phyloP scores from a whole-genome alignment of 805 yeast species.

The Starmerella floris region DNA sequence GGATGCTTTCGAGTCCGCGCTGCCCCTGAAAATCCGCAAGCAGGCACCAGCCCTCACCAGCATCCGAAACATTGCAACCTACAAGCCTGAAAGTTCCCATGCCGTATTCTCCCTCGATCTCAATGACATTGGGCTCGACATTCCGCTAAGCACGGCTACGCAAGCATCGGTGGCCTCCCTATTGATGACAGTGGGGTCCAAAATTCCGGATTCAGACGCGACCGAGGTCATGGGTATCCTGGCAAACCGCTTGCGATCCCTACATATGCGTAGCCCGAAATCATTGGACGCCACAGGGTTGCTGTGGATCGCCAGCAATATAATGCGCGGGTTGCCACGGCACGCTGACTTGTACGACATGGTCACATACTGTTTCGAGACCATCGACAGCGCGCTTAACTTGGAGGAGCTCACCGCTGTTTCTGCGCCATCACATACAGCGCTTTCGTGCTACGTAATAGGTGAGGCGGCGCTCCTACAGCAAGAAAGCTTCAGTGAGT shows the following conservation, averaged over 20 bases:
- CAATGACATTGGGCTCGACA: constrained; percentile 5
- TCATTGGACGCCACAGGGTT: constrained; percentile 8
- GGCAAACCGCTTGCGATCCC: constrained; percentile 3
- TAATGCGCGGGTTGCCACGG: constrained; percentile 6
- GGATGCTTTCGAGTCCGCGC: constrained; percentile 5
- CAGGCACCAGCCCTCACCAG: background rate
- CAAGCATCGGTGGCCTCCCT: constrained; percentile 6
- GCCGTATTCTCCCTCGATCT: background rate
- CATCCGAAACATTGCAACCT: background rate
- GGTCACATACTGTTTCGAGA: constrained; percentile 14
- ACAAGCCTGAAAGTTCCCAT: background rate
- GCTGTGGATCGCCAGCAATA: constrained; percentile 15
- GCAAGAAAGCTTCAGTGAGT: constrained; percentile 34
- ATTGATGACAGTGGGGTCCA: constrained; percentile 7
- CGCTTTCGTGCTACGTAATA: constrained; percentile 11
- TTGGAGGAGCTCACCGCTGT: background rate
- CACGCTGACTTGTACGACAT: constrained; percentile 12
- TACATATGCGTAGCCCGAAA: background rate
- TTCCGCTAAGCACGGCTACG: background rate
- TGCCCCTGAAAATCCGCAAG: constrained; percentile 6
- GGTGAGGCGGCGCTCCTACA: constrained; percentile 16
- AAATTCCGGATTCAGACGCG: background rate
- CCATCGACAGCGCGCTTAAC: constrained; percentile 5
- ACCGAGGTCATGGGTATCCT: background rate
- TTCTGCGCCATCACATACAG: constrained; percentile 8